phyloP scores from a whole-genome alignment of 192 early-diverging fungal genomes.

The Oehlia diaphana region DNA sequence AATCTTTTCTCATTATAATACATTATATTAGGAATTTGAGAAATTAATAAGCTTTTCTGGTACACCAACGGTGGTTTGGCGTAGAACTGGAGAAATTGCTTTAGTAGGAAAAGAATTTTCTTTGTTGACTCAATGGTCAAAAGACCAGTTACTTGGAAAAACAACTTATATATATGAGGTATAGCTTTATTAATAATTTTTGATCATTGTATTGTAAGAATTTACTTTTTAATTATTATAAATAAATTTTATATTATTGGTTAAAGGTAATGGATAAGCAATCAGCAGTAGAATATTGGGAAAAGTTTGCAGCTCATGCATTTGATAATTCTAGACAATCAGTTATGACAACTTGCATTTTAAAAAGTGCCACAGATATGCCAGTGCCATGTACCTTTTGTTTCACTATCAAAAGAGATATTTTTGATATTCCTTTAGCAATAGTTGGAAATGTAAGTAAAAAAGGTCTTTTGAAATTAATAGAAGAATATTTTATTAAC shows the following conservation, averaged over 20 bases:
- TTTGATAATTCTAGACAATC: constrained; percentile 92
- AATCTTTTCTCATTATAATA: constrained; percentile 9
- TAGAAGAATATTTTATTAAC: not conserved
- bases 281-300: constrained; percentile 94
- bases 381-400: constrained; percentile 91
- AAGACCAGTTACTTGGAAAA: constrained; percentile 75
- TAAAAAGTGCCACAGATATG: constrained; percentile 70
- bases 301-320: constrained; percentile 86
- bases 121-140: constrained; percentile 88
- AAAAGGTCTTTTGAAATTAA: not conserved
- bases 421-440: constrained; percentile 92
- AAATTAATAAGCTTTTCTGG: constrained; percentile 95
- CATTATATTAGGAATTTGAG: constrained; percentile 78
- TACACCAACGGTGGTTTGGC: constrained; percentile 96
- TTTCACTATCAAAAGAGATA: constrained; percentile 95
- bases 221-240: too few relatives aligned
- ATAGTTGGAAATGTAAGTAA: constrained; percentile 67
- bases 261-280: constrained; percentile 88
- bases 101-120: constrained; percentile 97
- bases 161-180: constrained; percentile 84
- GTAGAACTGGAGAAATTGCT: constrained; percentile 93
- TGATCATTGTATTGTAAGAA: too few relatives aligned
- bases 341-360: constrained; percentile 85
- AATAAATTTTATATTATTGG: not conserved
- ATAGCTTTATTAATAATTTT: not conserved